Evolutionary conservation across 2,329 filamentous ascomycete species (phyloP), one percentile per base, ranked within the genome.

Genomic region (Penicillium glabrum): DNA sequence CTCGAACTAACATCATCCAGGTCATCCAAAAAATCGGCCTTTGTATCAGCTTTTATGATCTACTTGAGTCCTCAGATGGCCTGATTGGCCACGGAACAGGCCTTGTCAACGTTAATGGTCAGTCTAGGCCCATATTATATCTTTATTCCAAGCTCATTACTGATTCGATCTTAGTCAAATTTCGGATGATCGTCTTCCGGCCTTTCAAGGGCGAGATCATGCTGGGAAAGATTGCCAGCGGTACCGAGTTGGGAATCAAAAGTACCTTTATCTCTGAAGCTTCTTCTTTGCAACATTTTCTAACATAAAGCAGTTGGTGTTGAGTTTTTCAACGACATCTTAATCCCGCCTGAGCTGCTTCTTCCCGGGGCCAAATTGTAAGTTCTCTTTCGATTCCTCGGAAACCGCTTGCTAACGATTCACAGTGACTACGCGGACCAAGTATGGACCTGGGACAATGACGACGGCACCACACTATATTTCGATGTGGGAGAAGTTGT

Each of bases 191-290:
- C 19, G 92, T 99, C 29, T 99, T 98, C 74, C 87, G 95, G 24
- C 95, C 95, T 0, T 98, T 97, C 80, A 96, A 96, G 71, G 91
- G 91, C 47, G 95, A 99, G 73, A 91, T 97, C 58, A 83, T 99
- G 68, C 82, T 90, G 45, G 95, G 90, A 16, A 88, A 87, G 62
- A 97, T 99, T 74, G 88, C 88, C 61, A 87, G 86, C 62, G 87
- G 88, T 35, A 88, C 84, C 1, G 82, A 86, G 8, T 79, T 87
- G 1, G 92, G 90, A 37, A 91, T 96, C 67, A 86, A 87, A 67
- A 82, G 86, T 88, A 33, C 39, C 27, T 9, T 27, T 21, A 13
- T 11, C 7, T 35, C 35, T 14, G 10, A 13, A 23, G 11, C 19
- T 8, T 33, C 8, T 3, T 31, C 21, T 7, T 5, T 7, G 3